phyloP scores from a whole-genome alignment of 768 basidiomycete species.

The Pulveroboletus ravenelii region DNA sequence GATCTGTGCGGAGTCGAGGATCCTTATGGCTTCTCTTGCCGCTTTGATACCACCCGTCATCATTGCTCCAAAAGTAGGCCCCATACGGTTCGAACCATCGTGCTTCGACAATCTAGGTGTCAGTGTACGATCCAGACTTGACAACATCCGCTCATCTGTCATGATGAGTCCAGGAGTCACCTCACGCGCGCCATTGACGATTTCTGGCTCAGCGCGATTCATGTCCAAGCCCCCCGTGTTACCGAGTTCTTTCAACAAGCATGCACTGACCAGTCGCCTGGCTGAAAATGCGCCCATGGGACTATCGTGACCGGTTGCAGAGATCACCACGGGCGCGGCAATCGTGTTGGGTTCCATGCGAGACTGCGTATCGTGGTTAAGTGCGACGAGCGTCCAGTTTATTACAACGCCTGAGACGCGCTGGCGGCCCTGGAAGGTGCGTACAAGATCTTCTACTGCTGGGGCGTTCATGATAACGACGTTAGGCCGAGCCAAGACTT shows the following conservation, averaged over 20 bases:
- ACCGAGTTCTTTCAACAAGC: slow-evolving; percentile 67
- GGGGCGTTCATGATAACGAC: slow-evolving; percentile 76
- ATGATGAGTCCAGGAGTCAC: slow-evolving; percentile 71
- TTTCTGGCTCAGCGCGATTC: slow-evolving; percentile 78
- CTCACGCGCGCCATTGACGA: slow-evolving; percentile 73
- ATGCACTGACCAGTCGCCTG: slow-evolving; percentile 71
- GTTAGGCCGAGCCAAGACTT: slow-evolving; percentile 65
- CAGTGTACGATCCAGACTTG: too few relatives aligned
- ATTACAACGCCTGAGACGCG: too few relatives aligned
- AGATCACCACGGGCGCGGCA: slow-evolving; percentile 70
- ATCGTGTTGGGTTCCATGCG: slow-evolving; percentile 79
- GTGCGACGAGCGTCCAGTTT: too few relatives aligned
- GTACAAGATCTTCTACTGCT: slow-evolving; percentile 74
- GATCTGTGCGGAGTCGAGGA: slow-evolving; percentile 47
- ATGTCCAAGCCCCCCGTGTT: slow-evolving; percentile 81
- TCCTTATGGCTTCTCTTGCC: slow-evolving; percentile 58
- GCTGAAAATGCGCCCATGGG: slow-evolving; percentile 81
- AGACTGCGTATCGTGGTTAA: slow-evolving; percentile 71
- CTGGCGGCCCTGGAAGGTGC: slow-evolving; percentile 37
- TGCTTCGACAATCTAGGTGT: too few relatives aligned
- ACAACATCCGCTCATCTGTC: slow-evolving; percentile 49
- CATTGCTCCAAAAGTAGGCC: too few relatives aligned
- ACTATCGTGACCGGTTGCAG: slow-evolving; percentile 73
- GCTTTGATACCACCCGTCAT: slow-evolving; percentile 79
- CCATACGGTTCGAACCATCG: too few relatives aligned